Conservation (phyloP, 2,329 filamentous ascomycete genomes). For the Fusarium austroafricanum region DNA sequence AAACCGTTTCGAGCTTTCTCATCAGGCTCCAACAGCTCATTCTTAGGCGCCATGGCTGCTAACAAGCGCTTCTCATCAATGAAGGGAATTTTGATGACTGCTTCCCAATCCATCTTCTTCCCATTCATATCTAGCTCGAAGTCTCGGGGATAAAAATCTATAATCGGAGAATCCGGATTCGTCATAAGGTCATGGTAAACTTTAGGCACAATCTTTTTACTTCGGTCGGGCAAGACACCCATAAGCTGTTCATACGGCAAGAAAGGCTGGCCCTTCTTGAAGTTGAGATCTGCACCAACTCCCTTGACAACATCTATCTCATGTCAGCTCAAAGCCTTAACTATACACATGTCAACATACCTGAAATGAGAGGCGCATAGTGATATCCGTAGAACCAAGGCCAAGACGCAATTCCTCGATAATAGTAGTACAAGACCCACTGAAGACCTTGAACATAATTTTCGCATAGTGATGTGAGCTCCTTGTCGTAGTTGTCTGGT, state of each 20-base stretch:
- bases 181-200: conserved; percentile 96
- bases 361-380: conserved; percentile 96
- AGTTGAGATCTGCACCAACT: conserved; percentile 86
- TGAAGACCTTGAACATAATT: conserved; percentile 98
- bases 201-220: conserved; percentile 92
- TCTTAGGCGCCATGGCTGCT: conserved; percentile 85
- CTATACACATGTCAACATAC: conserved; percentile 53
- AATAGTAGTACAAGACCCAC: conserved; percentile 99
- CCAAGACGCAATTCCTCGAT: conserved; percentile 96
- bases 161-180: conserved; percentile 87
- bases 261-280: conserved; percentile 95
- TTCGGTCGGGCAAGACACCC: conserved; percentile 96
- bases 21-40: conserved; percentile 78
- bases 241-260: conserved; percentile 95
- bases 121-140: conserved; percentile 99
- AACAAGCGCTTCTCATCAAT: conserved; percentile 92
- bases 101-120: conserved; percentile 99
- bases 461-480: conserved; percentile 85
- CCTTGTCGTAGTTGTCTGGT: conserved; percentile 77
- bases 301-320: conserved; percentile 84
- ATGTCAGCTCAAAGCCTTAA: conserved; percentile 52
- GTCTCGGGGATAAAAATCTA: conserved; percentile 97
- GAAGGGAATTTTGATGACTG: conserved; percentile 98
- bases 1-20: conserved; percentile 90
- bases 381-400: conserved; percentile 98